Evolutionary conservation across 2,329 filamentous ascomycete species (phyloP).

Genomic region (Periconia digitata): DNA sequence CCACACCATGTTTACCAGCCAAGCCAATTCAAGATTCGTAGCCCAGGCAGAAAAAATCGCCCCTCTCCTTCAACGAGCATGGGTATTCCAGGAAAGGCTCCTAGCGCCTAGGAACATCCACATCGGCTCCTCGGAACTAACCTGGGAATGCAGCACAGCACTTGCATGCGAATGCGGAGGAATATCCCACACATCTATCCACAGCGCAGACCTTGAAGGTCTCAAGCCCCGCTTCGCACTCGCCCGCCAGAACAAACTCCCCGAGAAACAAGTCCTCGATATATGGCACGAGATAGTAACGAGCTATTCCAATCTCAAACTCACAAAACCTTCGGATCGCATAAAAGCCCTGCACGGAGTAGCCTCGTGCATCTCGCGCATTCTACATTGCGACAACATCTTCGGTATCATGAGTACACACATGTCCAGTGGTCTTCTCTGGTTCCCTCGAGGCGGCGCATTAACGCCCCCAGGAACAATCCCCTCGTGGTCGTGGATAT

Average conservation of each 20-base stretch:
- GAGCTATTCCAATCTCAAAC: neutral
- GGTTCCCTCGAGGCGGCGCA: neutral
- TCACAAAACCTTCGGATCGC: neutral
- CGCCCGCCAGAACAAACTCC: neutral
- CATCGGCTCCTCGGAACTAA: constrained; percentile 7
- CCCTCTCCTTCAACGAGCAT: neutral
- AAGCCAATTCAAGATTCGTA: neutral
- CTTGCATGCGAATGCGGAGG: neutral
- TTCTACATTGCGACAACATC: neutral
- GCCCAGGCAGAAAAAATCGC: neutral
- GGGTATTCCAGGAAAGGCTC: constrained; percentile 2
- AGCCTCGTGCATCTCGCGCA: neutral
- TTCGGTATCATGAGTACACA: neutral
- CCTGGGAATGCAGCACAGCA: constrained; percentile 11
- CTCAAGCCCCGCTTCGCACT: neutral
- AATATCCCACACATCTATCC: neutral
- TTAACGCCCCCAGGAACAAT: neutral
- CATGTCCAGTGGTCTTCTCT: neutral
- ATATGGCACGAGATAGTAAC: neutral
- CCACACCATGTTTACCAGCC: neutral
- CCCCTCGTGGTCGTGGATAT: neutral
- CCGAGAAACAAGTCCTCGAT: neutral
- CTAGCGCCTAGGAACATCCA: constrained; percentile 13
- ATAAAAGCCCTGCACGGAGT: neutral
- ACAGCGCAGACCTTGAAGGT: neutral